A percentile compares a stretch with the other conserved stretches of the same genome.
Conservation (phyloP, 805 yeast species). For the Starmerella stellata region DNA sequence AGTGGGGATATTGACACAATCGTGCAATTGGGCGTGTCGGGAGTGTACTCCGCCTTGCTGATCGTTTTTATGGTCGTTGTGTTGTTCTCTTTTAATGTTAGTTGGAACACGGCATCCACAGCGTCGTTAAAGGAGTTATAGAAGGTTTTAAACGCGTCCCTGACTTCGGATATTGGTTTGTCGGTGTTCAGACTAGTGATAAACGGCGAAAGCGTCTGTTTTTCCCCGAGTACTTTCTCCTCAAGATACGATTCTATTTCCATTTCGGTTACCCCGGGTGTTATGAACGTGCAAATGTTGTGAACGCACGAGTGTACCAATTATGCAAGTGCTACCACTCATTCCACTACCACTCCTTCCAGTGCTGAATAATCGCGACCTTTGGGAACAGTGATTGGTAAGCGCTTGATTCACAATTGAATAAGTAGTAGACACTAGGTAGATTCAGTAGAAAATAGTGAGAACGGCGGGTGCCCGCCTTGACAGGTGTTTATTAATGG, state of each 20-base stretch:
- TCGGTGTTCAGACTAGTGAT: slow-evolving; percentile 4
- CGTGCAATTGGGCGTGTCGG: background rate
- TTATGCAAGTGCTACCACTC: too few relatives aligned
- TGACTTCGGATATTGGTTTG: slow-evolving; percentile 2
- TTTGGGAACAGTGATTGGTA: too few relatives aligned
- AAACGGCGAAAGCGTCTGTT: slow-evolving; percentile 4
- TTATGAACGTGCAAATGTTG: too few relatives aligned
- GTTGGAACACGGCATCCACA: slow-evolving; percentile 7
- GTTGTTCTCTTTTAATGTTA: background rate
- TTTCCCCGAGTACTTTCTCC: slow-evolving; percentile 7
- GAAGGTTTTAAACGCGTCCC: slow-evolving; percentile 2
- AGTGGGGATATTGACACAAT: background rate
- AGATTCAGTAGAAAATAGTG: too few relatives aligned
- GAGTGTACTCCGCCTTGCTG: background rate
- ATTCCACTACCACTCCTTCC: too few relatives aligned
- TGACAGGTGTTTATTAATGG: too few relatives aligned
- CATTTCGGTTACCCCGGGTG: too few relatives aligned
- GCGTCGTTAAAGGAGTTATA: background rate
- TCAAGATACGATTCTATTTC: slow-evolving; percentile 2
- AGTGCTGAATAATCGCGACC: too few relatives aligned
- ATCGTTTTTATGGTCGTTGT: background rate
- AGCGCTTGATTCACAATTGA: too few relatives aligned
- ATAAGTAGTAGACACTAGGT: too few relatives aligned
- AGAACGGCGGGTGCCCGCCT: too few relatives aligned
- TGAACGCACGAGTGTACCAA: too few relatives aligned